phyloP scores from a whole-genome alignment of 768 basidiomycete species.

The Rubroboletus satanas region DNA sequence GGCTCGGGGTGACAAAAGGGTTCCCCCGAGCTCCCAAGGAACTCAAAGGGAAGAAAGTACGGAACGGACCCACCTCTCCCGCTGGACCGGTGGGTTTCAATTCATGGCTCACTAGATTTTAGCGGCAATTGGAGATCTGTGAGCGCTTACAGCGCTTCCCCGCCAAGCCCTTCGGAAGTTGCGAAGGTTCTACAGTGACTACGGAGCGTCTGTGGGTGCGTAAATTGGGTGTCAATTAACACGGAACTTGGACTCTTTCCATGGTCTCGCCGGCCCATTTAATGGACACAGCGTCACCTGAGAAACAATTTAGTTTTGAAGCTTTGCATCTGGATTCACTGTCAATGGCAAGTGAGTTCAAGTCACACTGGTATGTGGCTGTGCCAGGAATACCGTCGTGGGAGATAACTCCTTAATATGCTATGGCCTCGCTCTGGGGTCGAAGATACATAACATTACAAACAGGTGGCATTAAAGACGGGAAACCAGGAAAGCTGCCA shows the following conservation, averaged over 20 bases:
- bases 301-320: no score
- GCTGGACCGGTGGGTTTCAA: neutral
- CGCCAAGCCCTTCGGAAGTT: neutral
- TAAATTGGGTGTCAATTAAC: no score
- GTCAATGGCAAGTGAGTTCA: no score
- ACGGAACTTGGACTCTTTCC: no score
- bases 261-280: no score
- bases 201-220: neutral
- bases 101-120: neutral
- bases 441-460: conserved; percentile 14
- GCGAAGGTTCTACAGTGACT: neutral
- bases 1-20: neutral
- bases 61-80: neutral
- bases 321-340: no score
- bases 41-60: neutral
- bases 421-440: neutral
- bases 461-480: conserved; percentile 1
- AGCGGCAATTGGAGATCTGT: neutral
- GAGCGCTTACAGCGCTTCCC: neutral
- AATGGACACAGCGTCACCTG: no score
- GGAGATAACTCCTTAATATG: neutral
- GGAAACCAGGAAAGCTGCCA: conserved; percentile 2
- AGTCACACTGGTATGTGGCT: neutral
- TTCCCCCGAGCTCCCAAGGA: neutral
- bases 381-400: neutral